A percentile compares a stretch with the other conserved stretches of the same genome.
These are phyloP conservation scores for Suhomyces sp. DNA, from an alignment of 805 yeast genomes.

Conservation along the genomic window DNA sequence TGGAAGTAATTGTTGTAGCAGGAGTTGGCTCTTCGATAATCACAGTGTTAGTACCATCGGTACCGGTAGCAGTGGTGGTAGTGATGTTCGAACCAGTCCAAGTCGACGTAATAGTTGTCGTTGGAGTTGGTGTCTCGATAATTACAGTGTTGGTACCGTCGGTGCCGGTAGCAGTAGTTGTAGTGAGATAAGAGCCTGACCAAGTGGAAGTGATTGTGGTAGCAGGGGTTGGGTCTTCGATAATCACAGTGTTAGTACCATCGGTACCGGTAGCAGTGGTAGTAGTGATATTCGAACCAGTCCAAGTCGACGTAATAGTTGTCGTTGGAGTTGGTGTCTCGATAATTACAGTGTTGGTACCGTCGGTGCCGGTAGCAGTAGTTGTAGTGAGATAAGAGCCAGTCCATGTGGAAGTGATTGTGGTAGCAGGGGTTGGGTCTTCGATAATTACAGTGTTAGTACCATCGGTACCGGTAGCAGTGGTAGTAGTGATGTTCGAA, in stretches of 20 bases:
- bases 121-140: slow-evolving; percentile 14
- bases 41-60: slow-evolving; percentile 5
- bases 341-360: slow-evolving; percentile 13
- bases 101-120: slow-evolving; percentile 6
- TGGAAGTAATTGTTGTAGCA: slow-evolving; percentile 4
- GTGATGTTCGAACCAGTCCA: slow-evolving; percentile 8
- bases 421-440: slow-evolving; percentile 12
- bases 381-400: slow-evolving; percentile 4
- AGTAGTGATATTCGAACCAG: slow-evolving; percentile 19
- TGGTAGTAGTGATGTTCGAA: slow-evolving; percentile 20
- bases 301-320: slow-evolving; percentile 16
- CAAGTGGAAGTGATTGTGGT: slow-evolving; percentile 7
- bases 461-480: slow-evolving; percentile 1
- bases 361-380: slow-evolving; percentile 5
- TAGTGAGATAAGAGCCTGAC: no score
- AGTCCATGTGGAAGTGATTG: slow-evolving; percentile 8
- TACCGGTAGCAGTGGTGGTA: slow-evolving; percentile 8
- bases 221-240: slow-evolving; percentile 14
- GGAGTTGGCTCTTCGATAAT: slow-evolving; percentile 12
- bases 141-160: slow-evolving; percentile 12
- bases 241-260: slow-evolving; percentile 12
- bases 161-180: slow-evolving; percentile 17
- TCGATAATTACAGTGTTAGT: slow-evolving; percentile 11
- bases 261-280: slow-evolving; percentile 11
- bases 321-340: slow-evolving; percentile 12